Conservation (phyloP, 2,329 filamentous ascomycete genomes). For the Fusarium drepaniforme region DNA sequence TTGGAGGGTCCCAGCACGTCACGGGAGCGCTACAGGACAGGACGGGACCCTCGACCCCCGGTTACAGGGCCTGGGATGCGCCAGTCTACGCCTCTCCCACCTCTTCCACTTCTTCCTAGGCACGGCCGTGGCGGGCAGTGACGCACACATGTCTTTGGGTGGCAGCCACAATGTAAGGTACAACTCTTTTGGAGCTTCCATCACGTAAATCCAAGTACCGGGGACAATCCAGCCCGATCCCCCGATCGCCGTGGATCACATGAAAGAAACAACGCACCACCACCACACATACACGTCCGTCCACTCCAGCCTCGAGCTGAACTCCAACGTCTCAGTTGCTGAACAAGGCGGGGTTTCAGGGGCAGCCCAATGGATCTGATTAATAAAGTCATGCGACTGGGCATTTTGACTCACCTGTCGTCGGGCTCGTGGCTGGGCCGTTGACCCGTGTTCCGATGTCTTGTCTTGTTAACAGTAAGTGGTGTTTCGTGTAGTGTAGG, state of each 20-base stretch:
- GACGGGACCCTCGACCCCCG: constrained; percentile 8
- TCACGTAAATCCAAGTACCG: constrained; percentile 27
- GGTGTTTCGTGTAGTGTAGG: background rate
- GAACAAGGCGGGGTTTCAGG: constrained; percentile 32
- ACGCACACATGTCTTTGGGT: constrained; percentile 33
- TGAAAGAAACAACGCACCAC: constrained; percentile 27
- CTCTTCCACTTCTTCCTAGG: constrained; percentile 29
- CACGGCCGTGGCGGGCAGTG: constrained; percentile 36
- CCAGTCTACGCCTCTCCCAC: constrained; percentile 31
- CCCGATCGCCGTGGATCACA: constrained; percentile 29
- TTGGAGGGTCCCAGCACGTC: constrained; percentile 34
- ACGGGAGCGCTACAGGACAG: constrained; percentile 33
- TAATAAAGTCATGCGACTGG: constrained; percentile 29
- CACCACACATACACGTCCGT: background rate
- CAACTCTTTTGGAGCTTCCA: constrained; percentile 18
- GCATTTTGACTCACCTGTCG: constrained; percentile 26
- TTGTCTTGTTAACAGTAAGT: background rate
- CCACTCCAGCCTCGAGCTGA: constrained; percentile 8
- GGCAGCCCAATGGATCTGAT: constrained; percentile 14
- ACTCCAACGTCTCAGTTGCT: constrained; percentile 26
- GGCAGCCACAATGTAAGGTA: constrained; percentile 22
- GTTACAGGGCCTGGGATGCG: constrained; percentile 27
- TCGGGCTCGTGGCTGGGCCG: constrained; percentile 9
- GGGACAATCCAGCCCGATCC: constrained; percentile 24
- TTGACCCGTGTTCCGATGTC: background rate